phyloP scores from a whole-genome alignment of 331 rosid species.

The Cydonia oblonga region DNA sequence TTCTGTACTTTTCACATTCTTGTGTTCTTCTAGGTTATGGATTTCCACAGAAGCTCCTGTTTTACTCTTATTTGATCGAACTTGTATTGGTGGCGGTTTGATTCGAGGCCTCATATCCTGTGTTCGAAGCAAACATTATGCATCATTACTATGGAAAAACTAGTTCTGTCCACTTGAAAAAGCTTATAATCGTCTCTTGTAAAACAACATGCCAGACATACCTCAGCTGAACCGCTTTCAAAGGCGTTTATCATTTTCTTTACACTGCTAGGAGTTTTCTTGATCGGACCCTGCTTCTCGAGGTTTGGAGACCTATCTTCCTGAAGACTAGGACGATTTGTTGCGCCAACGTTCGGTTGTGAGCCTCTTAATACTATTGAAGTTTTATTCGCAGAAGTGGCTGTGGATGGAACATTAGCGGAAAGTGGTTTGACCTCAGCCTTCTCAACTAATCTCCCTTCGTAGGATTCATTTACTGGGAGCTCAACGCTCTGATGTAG shows the following conservation, averaged over 20 bases:
- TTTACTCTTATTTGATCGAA: conserved; percentile 15
- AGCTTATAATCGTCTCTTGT: neutral
- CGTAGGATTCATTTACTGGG: conserved; percentile 13
- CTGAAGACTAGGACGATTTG: conserved; percentile 12
- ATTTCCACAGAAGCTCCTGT: conserved; percentile 14
- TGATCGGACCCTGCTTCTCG: neutral
- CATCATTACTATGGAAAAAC: no score
- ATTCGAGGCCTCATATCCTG: conserved; percentile 52
- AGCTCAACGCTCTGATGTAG: conserved; percentile 15
- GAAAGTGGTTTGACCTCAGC: neutral
- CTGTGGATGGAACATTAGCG: neutral
- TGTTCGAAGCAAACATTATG: conserved; percentile 8
- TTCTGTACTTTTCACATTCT: conserved; percentile 4
- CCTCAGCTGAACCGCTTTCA: conserved; percentile 64
- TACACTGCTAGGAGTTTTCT: conserved; percentile 45
- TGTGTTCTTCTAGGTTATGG: conserved; percentile 10
- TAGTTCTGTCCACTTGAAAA: no score
- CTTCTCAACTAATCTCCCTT: conserved; percentile 16
- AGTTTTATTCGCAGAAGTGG: conserved; percentile 14
- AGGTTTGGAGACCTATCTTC: no score
- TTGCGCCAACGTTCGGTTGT: conserved; percentile 8
- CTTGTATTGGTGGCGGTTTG: conserved; percentile 32
- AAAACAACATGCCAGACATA: conserved; percentile 19
- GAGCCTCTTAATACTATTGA: conserved; percentile 14
- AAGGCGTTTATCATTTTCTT: conserved; percentile 64